Conservation (phyloP, 2,329 filamentous ascomycete species). For the Colletotrichum cordylinicola region DNA sequence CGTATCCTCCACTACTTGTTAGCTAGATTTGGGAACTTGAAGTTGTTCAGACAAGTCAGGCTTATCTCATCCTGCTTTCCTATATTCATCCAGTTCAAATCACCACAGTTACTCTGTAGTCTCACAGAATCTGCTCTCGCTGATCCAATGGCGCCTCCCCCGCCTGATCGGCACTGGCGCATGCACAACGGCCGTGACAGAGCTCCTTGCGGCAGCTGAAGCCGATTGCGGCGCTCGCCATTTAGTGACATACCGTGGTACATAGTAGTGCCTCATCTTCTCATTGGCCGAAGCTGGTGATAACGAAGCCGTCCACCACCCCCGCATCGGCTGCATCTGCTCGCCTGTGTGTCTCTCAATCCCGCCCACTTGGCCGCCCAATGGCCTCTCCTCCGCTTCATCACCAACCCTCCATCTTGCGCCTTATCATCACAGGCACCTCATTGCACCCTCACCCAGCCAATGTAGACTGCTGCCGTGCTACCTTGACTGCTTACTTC, state of each 20-base stretch:
- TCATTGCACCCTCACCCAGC: not conserved
- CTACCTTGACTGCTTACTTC: not conserved
- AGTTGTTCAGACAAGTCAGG: not conserved
- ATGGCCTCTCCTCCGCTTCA: not conserved
- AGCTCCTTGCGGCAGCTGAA: not conserved
- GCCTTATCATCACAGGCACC: not conserved
- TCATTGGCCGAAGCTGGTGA: not conserved
- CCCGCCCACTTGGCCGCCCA: not conserved
- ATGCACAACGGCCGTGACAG: slow-evolving; percentile 1
- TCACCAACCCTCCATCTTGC: not conserved
- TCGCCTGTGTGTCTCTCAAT: not conserved
- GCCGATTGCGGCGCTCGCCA: slow-evolving; percentile 5
- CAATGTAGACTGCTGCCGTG: not conserved
- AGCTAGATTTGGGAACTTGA: not conserved
- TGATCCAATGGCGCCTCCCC: not conserved
- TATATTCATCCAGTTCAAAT: not conserved
- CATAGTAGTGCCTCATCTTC: not conserved
- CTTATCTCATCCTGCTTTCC: fast-evolving
- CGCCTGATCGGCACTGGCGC: slow-evolving; percentile 7
- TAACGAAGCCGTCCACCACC: not conserved
- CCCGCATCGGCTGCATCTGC: not conserved
- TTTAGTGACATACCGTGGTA: not conserved
- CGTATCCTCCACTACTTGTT: not conserved
- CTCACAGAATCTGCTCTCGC: not conserved
- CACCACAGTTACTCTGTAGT: not conserved